Evolutionary conservation across 2,329 filamentous ascomycete species (phyloP).

Genomic region (Nigrospora sphaerica): DNA sequence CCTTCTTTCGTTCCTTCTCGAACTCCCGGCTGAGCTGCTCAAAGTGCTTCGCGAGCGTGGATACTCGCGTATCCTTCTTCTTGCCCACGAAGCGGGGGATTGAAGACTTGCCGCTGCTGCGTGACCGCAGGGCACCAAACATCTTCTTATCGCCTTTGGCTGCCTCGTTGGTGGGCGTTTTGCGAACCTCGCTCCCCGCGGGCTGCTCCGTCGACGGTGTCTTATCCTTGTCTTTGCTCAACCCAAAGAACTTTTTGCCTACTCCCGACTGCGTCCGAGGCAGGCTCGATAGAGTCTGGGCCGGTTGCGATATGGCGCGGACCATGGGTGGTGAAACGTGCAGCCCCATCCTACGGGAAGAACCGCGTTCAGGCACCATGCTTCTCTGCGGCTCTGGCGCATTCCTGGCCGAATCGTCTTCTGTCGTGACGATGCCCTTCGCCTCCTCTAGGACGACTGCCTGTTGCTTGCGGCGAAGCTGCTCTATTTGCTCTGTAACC

Average conservation of each 20-base stretch:
- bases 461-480: conserved; percentile 43
- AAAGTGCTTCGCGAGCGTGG: conserved; percentile 89
- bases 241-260: conserved; percentile 29
- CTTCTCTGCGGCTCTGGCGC: conserved; percentile 11
- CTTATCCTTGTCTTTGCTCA: conserved; percentile 22
- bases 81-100: conserved; percentile 84
- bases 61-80: conserved; percentile 71
- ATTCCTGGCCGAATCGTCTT: conserved; percentile 9
- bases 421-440: conserved; percentile 9
- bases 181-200: conserved; percentile 22
- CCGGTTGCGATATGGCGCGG: conserved; percentile 46
- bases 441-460: conserved; percentile 23
- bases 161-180: conserved; percentile 28
- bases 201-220: conserved; percentile 13
- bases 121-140: conserved; percentile 47
- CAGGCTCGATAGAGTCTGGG: conserved; percentile 27
- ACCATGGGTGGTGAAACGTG: conserved; percentile 45
- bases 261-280: conserved; percentile 37
- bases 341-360: conserved; percentile 37
- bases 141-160: conserved; percentile 66
- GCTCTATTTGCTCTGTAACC: conserved; percentile 21
- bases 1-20: conserved; percentile 84
- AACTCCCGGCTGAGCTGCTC: conserved; percentile 96
- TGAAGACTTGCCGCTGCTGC: conserved; percentile 60
- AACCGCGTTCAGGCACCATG: conserved; percentile 23